Percentiles rank a stretch among this genome's conserved stretches.
Evolutionary conservation across 257 asterid genomes (phyloP).

Genomic region (Solanum pennellii): DNA sequence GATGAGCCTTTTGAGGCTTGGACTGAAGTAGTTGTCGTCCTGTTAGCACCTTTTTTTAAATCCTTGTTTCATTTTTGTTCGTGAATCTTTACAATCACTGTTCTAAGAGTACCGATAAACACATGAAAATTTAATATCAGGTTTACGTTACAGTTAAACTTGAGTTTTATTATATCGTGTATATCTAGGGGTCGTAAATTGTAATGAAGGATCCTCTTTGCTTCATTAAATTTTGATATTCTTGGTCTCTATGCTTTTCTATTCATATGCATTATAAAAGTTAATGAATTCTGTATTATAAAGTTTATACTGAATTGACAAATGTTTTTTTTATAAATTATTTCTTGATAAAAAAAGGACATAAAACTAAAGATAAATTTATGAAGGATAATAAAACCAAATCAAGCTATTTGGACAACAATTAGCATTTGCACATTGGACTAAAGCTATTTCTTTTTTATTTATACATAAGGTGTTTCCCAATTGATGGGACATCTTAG

Average conservation of each 20-base stretch:
- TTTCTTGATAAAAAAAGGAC: too few relatives aligned
- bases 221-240: neutral
- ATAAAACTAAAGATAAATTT: too few relatives aligned
- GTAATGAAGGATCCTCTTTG: neutral
- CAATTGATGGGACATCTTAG: neutral
- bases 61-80: neutral
- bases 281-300: too few relatives aligned
- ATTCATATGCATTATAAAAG: neutral
- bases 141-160: neutral
- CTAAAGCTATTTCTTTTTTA: neutral
- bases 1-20: slow-evolving; percentile 30
- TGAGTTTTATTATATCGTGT: neutral
- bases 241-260: neutral
- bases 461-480: neutral
- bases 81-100: neutral
- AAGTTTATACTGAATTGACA: neutral
- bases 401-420: neutral
- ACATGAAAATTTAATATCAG: neutral
- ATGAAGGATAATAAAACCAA: too few relatives aligned
- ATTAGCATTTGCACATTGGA: neutral
- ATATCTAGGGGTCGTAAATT: neutral
- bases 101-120: neutral
- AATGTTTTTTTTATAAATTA: too few relatives aligned
- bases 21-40: slow-evolving; percentile 20
- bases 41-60: neutral